Conservation (phyloP, 1,139 yeast species). For the Tardiomyces blankii region DNA sequence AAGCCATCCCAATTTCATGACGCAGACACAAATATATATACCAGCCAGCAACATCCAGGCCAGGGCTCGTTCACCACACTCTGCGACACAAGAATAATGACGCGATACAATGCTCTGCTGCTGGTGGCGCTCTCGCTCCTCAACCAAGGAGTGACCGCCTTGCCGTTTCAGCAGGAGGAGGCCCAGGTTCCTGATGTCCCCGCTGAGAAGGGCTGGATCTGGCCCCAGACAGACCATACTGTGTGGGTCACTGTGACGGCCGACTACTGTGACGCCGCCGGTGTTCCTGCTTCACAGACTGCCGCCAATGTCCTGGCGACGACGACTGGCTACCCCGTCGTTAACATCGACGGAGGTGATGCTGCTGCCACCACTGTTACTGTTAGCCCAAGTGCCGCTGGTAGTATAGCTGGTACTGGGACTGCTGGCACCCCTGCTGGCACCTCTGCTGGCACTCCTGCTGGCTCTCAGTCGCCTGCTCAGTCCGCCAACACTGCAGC, state of each 20-base stretch:
- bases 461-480: not conserved
- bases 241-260: constrained; percentile 16
- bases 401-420: constrained; percentile 3
- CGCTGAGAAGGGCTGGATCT: not conserved
- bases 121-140: too few relatives aligned
- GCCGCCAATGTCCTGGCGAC: constrained; percentile 3
- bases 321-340: constrained; percentile 11
- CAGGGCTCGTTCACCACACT: too few relatives aligned
- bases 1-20: too few relatives aligned
- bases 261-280: constrained; percentile 10
- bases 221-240: constrained; percentile 7
- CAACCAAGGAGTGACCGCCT: too few relatives aligned
- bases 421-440: constrained; percentile 5
- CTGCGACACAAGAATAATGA: too few relatives aligned
- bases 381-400: constrained; percentile 3
- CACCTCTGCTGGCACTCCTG: too few relatives aligned
- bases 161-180: too few relatives aligned
- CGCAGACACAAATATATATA: too few relatives aligned
- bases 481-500: not conserved
- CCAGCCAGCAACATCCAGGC: too few relatives aligned
- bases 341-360: constrained; percentile 14
- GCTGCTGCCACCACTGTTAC: constrained; percentile 5
- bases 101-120: too few relatives aligned
- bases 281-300: constrained; percentile 5
- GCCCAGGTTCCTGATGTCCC: too few relatives aligned